Conservation (phyloP, 2,329 filamentous ascomycete species). For the Alternaria rosae region DNA sequence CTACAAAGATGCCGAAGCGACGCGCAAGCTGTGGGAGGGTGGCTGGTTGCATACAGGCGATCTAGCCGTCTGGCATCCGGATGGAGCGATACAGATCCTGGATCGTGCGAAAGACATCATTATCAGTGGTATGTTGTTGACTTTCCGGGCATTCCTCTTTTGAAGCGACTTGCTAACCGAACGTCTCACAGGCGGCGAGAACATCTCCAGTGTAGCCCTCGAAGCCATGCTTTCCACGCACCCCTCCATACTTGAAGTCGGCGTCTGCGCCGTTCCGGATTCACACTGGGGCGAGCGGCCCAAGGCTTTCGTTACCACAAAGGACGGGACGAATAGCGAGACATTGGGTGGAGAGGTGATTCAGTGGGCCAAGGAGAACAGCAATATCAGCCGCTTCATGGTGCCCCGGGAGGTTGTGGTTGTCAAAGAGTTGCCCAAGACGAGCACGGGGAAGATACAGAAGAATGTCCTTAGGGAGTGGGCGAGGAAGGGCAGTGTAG, state of each 20-base stretch:
- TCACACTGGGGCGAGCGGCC: conserved; percentile 96
- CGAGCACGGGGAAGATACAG: conserved; percentile 93
- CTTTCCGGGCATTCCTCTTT: neutral
- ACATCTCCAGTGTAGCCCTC: conserved; percentile 92
- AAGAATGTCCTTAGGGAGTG: conserved; percentile 92
- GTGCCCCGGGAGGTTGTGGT: conserved; percentile 76
- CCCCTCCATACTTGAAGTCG: conserved; percentile 87
- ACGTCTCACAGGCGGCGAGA: conserved; percentile 76
- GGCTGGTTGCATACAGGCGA: conserved; percentile 90
- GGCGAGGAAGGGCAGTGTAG: conserved; percentile 65
- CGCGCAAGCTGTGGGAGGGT: conserved; percentile 83
- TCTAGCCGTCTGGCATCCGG: conserved; percentile 89
- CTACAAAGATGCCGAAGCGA: conserved; percentile 87
- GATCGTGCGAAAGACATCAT: conserved; percentile 98
- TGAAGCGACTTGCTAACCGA: neutral
- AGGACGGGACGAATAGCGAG: conserved; percentile 62
- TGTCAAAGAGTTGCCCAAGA: conserved; percentile 90
- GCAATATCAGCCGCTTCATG: conserved; percentile 91
- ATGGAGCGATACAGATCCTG: conserved; percentile 89
- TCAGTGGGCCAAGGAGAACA: conserved; percentile 82
- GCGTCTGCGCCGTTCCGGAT: conserved; percentile 86
- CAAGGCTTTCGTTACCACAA: conserved; percentile 88
- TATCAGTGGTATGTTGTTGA: conserved; percentile 74
- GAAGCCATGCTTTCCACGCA: conserved; percentile 90
- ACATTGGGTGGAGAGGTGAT: conserved; percentile 75